Evolutionary conservation across 2,329 filamentous ascomycete species (phyloP), one percentile per base, ranked within the genome.

Genomic region (Botrytis medusae): DNA sequence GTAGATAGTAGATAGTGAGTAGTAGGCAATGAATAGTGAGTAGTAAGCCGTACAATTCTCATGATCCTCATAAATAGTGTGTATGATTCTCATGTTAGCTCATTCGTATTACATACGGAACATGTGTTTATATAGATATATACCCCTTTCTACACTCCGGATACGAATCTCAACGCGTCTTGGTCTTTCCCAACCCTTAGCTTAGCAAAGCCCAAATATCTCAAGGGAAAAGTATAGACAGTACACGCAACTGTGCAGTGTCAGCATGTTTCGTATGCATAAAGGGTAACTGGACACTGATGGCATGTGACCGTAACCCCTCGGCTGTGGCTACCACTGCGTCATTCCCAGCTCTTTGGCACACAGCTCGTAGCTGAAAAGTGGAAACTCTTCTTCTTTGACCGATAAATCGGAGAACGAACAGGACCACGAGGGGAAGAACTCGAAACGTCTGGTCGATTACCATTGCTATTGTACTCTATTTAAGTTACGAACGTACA

Each of bases 271-370:
- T 29, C 25, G 25, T 40, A 37, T 46, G 22, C 34, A 68, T 54
- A 32, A 68, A 54, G 64, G 64, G 64, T 68, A 48, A 57, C n/a
- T 44, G 25, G 37, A 20, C 22, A 68, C 18, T 37, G 34, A 22
- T 62, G 60, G 51, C 51, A 57, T 57, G 51, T 57, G 51, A 57
- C 51, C 14, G n/a, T 16, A 32, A 40, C 60, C 60, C 34, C 48
- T 68, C 65, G 48, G 48, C 18, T 68, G 65, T 68, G 48, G 48
- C 48, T 57, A 48, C n/a, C 46, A 57, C 65, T 68, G 64, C 65
- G 65, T 68, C 65, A 68, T 54, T n/a, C 42, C 48, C 48, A 57
- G 44, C 63, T n/a, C 44, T 51, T 51, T 65, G 44, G 44, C 12
- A 51, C 48, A 25, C 34, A 22, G 34, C 18, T 34, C n/a, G 51